Base-by-base conservation (phyloP, 176 grass and related monocot species). In the Paspalum notatum region DNA sequence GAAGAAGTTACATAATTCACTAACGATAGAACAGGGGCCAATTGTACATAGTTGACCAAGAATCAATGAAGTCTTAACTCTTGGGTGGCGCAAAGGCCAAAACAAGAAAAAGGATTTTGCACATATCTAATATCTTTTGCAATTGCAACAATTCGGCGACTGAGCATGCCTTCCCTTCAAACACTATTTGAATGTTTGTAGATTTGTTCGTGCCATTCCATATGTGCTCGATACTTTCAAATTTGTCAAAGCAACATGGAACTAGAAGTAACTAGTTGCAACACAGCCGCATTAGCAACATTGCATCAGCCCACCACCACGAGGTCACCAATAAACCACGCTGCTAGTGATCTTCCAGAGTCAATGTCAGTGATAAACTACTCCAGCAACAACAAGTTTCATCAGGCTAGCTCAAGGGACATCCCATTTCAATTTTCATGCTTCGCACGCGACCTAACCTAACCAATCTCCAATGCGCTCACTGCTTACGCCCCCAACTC, bases 401-500 rank as follows among this genome's bases (percentile, higher is more conserved):
- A 32, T 32, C 2, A 32, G 32, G 32, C 32, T 32, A 32, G 32
- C 32, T 32, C 32, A 32, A 32, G 32, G 3, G 32, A 32, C 32
- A 32, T 32, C 32, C 32, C 32, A 32, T 32, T 32, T n/a, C n/a
- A n/a, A n/a, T n/a, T n/a, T n/a, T 32, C 32, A 32, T 32, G 3
- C 32, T 32, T 32, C 32, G 32, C 20, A 15, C 58, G 47, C 62
- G 16, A 63, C 64, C 71, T 43, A 10, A 13, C 26, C 65, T n/a
- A 71, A n/a, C 63, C 80, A 63, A 64, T 39, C 57, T 48, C 26
- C 68, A 56, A 58, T 27, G 49, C 26, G 43, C 17, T 51, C n/a
- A 44, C 20, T 39, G 45, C 18, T 9, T 5, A 37, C 37, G 63
- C 41, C 56, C 66, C 49, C 8, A 72, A n/a, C 39, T 21, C 11